Conservation (phyloP, 345 rosid species). For the Dipteronia dyeriana region DNA sequence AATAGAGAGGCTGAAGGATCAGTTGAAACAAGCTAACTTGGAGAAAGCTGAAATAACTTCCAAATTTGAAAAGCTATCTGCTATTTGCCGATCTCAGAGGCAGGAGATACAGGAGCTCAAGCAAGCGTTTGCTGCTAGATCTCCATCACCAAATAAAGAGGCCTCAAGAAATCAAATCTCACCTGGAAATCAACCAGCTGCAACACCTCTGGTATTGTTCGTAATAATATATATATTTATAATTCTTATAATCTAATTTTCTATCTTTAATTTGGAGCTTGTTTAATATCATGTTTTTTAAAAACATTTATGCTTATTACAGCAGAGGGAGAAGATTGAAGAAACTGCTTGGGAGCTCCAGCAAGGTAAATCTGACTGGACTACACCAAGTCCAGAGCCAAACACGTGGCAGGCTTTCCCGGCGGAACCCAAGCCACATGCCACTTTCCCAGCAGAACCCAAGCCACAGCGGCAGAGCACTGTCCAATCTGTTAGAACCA, state of each 20-base stretch:
- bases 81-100: slow-evolving; percentile 94
- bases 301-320: slow-evolving; percentile 20
- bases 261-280: background rate
- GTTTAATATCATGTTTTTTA: background rate
- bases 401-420: slow-evolving; percentile 83
- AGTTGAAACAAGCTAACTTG: slow-evolving; percentile 63
- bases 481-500: slow-evolving; percentile 55
- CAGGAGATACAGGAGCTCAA: slow-evolving; percentile 96
- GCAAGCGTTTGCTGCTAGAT: slow-evolving; percentile 65
- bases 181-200: slow-evolving; percentile 41
- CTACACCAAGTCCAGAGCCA: slow-evolving; percentile 45
- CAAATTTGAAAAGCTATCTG: slow-evolving; percentile 88
- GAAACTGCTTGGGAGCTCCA: slow-evolving; percentile 39
- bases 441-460: slow-evolving; percentile 64
- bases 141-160: slow-evolving; percentile 62
- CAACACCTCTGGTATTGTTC: slow-evolving; percentile 45
- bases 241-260: background rate
- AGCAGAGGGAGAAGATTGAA: slow-evolving; percentile 47
- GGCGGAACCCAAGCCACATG: slow-evolving; percentile 51
- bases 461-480: slow-evolving; percentile 38
- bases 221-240: background rate
- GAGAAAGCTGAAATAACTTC: slow-evolving; percentile 83
- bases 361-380: slow-evolving; percentile 55
- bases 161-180: slow-evolving; percentile 45
- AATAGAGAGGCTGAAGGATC: slow-evolving; percentile 71